phyloP scores from a whole-genome alignment of 129 eudicot genomes.

The Smallanthus sonchifolius region DNA sequence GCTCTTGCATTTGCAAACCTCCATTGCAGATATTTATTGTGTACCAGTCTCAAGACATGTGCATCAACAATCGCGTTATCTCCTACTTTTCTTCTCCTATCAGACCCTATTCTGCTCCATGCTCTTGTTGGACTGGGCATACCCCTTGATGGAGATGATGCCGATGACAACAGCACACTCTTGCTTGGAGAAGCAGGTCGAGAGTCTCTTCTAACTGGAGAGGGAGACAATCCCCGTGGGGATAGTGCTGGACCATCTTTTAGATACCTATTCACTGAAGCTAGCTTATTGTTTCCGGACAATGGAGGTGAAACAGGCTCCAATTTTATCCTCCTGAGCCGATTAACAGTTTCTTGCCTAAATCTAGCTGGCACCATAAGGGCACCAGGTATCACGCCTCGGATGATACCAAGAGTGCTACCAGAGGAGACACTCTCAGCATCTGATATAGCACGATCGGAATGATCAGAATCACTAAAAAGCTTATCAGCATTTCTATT shows the following conservation, averaged over 20 bases:
- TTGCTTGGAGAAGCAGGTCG: slow-evolving; percentile 63
- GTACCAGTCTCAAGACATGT: slow-evolving; percentile 56
- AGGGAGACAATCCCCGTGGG: slow-evolving; percentile 45
- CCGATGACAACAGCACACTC: slow-evolving; percentile 19
- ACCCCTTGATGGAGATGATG: slow-evolving; percentile 40
- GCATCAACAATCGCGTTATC: slow-evolving; percentile 65
- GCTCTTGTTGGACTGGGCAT: slow-evolving; percentile 54
- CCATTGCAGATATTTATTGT: slow-evolving; percentile 82
- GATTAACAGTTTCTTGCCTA: slow-evolving; percentile 49
- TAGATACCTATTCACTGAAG: slow-evolving; percentile 31
- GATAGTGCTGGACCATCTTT: slow-evolving; percentile 45
- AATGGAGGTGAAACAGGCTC: slow-evolving; percentile 61
- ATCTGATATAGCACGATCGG: slow-evolving; percentile 43
- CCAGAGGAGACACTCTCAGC: slow-evolving; percentile 62
- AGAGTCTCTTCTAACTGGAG: slow-evolving; percentile 55
- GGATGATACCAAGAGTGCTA: slow-evolving; percentile 25
- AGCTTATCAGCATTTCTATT: slow-evolving; percentile 5
- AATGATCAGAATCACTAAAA: slow-evolving; percentile 20
- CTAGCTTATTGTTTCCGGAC: slow-evolving; percentile 30
- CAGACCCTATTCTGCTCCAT: slow-evolving; percentile 32
- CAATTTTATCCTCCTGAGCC: slow-evolving; percentile 39
- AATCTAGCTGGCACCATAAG: slow-evolving; percentile 56
- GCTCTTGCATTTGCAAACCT: slow-evolving; percentile 75
- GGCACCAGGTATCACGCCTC: slow-evolving; percentile 42
- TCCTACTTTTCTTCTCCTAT: slow-evolving; percentile 69